Evolutionary conservation across 2,329 filamentous ascomycete species (phyloP).

Genomic region (Cordyceps javanica): DNA sequence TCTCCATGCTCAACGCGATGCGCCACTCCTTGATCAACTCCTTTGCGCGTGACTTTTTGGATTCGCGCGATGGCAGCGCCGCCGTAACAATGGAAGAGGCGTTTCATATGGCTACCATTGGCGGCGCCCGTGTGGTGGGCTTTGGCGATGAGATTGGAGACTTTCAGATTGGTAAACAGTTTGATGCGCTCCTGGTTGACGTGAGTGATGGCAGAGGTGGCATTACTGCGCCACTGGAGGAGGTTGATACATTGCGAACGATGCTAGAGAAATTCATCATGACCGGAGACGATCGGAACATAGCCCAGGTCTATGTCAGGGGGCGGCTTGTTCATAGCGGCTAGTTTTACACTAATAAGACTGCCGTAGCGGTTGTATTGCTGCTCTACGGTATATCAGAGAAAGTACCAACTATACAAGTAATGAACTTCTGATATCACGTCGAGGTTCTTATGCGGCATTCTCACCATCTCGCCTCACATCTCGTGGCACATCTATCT

Average conservation of each 20-base stretch:
- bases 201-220: constrained; percentile 28
- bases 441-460: too few species aligned
- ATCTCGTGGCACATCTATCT: too few species aligned
- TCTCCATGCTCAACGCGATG: constrained; percentile 53
- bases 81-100: constrained; percentile 44
- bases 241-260: constrained; percentile 36
- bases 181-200: constrained; percentile 51
- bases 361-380: too few species aligned
- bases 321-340: constrained; percentile 30
- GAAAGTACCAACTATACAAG: too few species aligned
- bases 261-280: constrained; percentile 60
- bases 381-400: too few species aligned
- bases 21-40: constrained; percentile 52
- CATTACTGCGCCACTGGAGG: constrained; percentile 47
- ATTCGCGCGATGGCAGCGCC: constrained; percentile 31
- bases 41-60: constrained; percentile 38
- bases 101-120: constrained; percentile 55
- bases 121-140: constrained; percentile 53
- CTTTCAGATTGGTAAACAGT: constrained; percentile 54
- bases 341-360: not conserved
- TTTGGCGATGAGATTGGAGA: constrained; percentile 48
- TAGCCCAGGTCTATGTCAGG: constrained; percentile 46
- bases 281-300: constrained; percentile 60
- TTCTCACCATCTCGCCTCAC: too few species aligned
- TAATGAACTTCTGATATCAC: too few species aligned